These are phyloP conservation scores for Cupressus sempervirens DNA, from an alignment of 75 land plant genomes.

Conservation along the genomic window DNA sequence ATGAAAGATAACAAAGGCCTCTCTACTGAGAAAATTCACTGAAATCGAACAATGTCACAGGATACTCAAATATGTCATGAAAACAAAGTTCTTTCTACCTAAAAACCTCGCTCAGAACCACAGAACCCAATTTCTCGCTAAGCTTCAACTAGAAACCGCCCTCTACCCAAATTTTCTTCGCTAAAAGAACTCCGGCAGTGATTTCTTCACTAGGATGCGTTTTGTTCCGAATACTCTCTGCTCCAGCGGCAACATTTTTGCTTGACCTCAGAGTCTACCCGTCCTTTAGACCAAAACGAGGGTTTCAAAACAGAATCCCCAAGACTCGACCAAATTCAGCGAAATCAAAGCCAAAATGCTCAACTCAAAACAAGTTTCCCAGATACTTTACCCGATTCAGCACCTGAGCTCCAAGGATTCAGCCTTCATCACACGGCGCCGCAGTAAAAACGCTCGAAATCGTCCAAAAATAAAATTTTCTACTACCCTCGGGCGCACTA, in stretches of 20 bases:
- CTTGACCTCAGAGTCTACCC: background rate
- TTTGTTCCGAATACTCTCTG: conserved; percentile 9
- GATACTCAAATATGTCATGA: background rate
- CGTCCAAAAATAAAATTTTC: background rate
- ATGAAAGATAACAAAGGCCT: background rate
- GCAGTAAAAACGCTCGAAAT: background rate
- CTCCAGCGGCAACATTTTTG: conserved; percentile 14
- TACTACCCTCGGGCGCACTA: background rate
- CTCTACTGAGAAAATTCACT: background rate
- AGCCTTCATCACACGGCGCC: background rate
- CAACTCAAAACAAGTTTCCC: background rate
- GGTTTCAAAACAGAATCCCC: background rate
- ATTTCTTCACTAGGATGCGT: background rate
- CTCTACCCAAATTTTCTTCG: background rate
- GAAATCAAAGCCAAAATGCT: background rate
- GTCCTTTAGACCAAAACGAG: background rate
- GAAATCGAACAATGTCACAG: background rate
- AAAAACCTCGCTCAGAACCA: background rate
- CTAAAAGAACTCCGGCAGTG: background rate
- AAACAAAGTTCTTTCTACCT: background rate
- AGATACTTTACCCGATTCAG: background rate
- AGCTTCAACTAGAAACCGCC: background rate
- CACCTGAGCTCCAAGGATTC: background rate
- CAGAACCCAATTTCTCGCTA: background rate
- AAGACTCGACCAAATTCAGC: background rate